Evolutionary conservation across 768 basidiomycete genomes (phyloP).

Genomic region (Multifurca ochricompacta): DNA sequence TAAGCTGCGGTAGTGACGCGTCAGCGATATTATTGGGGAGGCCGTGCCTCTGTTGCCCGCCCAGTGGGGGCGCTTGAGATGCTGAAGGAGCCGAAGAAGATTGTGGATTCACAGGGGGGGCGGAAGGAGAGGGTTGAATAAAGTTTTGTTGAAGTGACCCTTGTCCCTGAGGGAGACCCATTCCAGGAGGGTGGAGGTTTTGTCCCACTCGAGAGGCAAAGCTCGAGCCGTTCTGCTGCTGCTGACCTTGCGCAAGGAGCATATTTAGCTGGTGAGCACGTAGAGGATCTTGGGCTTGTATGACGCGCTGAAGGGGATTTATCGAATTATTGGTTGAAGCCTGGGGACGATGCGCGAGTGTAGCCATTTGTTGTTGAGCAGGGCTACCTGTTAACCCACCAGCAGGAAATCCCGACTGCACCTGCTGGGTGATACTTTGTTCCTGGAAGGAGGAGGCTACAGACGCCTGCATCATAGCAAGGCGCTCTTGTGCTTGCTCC

Average conservation of each 20-base stretch:
- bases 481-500: conserved; percentile 8
- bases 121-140: conserved; percentile 4
- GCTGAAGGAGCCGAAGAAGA: neutral
- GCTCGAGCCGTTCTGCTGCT: conserved; percentile 3
- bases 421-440: conserved; percentile 3
- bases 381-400: neutral
- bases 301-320: neutral
- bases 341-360: conserved; percentile 4
- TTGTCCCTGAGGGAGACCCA: conserved; percentile 11
- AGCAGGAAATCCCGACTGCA: neutral
- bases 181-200: conserved; percentile 7
- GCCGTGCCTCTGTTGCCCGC: neutral
- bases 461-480: neutral
- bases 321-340: neutral
- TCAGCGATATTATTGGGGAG: neutral
- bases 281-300: conserved; percentile 4
- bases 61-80: neutral
- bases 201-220: conserved; percentile 7
- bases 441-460: neutral
- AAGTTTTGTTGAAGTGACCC: conserved; percentile 5
- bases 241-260: conserved; percentile 1
- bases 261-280: conserved; percentile 2
- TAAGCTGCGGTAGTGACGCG: neutral
- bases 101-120: neutral
- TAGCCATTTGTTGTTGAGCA: conserved; percentile 5